Percentiles rank a stretch among this genome's conserved stretches.
These are phyloP conservation scores for Macrophomina phaseolina DNA, from an alignment of 2,329 filamentous ascomycete genomes.

Conservation along the genomic window DNA sequence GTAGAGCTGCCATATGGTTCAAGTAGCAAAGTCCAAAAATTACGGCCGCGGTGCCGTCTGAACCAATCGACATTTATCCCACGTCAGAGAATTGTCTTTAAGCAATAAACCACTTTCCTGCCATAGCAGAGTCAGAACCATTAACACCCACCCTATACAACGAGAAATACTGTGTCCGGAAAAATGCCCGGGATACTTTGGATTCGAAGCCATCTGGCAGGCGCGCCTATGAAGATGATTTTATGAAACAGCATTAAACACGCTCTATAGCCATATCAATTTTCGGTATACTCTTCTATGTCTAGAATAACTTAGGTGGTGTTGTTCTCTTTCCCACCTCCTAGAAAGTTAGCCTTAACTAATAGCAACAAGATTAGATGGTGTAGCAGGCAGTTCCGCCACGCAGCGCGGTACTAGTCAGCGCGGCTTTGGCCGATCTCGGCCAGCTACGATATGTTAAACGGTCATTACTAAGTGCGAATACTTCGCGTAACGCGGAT, in stretches of 20 bases:
- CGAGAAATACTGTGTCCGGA: background rate
- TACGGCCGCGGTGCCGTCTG: too few species aligned
- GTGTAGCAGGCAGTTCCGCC: slow-evolving; percentile 1
- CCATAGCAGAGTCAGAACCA: too few species aligned
- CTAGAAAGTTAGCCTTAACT: background rate
- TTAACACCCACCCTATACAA: background rate
- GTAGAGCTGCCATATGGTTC: too few species aligned
- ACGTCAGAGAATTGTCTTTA: too few species aligned
- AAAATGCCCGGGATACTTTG: background rate
- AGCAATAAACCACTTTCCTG: too few species aligned
- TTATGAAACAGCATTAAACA: background rate
- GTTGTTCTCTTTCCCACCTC: background rate
- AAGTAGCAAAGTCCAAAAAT: too few species aligned
- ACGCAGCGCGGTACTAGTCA: background rate
- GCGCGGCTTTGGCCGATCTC: background rate
- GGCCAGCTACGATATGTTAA: background rate
- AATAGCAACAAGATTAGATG: background rate
- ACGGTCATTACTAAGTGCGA: background rate
- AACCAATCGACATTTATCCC: too few species aligned
- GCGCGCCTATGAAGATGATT: background rate
- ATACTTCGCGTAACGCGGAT: background rate
- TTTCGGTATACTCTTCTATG: background rate
- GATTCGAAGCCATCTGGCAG: background rate
- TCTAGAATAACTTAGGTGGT: background rate
- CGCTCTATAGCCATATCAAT: background rate